phyloP scores from a whole-genome alignment of 495 filamentous ascomycete genomes.

The Amphirosellinia nigrospora region DNA sequence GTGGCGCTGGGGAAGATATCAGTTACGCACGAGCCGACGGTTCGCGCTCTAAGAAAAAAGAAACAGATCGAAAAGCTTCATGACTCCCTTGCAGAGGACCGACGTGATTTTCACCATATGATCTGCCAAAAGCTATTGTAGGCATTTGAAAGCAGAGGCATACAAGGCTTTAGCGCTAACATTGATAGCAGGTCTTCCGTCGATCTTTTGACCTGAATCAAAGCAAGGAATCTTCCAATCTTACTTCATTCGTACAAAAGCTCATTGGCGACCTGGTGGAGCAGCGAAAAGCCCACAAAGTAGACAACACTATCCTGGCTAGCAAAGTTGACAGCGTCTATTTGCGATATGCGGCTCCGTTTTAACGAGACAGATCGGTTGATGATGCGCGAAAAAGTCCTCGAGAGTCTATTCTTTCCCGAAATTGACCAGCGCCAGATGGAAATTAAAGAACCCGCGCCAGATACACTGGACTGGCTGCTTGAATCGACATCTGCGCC shows the following conservation, averaged over 20 bases:
- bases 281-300: background rate
- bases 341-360: background rate
- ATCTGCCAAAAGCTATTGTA: slow-evolving; percentile 3
- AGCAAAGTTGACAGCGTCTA: background rate
- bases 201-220: background rate
- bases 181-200: background rate
- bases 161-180: background rate
- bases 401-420: slow-evolving; percentile 4
- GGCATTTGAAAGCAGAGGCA: background rate
- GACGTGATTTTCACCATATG: slow-evolving; percentile 2
- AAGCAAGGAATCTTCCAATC: background rate
- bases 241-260: background rate
- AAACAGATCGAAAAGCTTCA: background rate
- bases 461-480: background rate
- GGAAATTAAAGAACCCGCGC: slow-evolving; percentile 9
- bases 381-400: background rate
- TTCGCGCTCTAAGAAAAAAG: background rate
- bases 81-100: background rate
- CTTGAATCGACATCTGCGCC: background rate
- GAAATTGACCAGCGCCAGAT: slow-evolving; percentile 1
- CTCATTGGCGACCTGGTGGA: background rate
- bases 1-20: background rate
- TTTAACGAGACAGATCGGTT: background rate
- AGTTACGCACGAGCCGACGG: background rate
- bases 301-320: background rate